phyloP scores from a whole-genome alignment of 345 rosid genomes.

The Noccaea caerulescens region DNA sequence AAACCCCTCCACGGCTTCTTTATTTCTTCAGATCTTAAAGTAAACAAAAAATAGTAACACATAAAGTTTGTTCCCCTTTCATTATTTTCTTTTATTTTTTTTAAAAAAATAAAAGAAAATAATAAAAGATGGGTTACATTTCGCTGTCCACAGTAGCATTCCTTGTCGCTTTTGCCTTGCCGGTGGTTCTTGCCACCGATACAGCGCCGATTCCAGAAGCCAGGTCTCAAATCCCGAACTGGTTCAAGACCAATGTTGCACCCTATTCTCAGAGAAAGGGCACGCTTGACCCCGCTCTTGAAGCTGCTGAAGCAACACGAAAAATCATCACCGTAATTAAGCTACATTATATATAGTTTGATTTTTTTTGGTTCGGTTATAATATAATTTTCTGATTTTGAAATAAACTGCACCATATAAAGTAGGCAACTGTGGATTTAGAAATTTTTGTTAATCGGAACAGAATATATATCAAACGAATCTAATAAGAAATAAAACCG shows the following conservation, averaged over 20 bases:
- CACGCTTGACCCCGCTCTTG: constrained; percentile 52
- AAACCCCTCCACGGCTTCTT: constrained; percentile 19
- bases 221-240: constrained; percentile 32
- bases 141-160: constrained; percentile 6
- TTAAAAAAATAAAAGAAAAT: constrained; percentile 26
- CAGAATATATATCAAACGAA: too few relatives aligned
- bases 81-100: constrained; percentile 40
- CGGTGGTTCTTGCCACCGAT: constrained; percentile 37
- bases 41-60: constrained; percentile 19
- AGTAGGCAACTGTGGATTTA: neutral
- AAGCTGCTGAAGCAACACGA: constrained; percentile 48
- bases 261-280: constrained; percentile 32
- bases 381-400: neutral
- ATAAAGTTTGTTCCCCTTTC: neutral
- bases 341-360: neutral
- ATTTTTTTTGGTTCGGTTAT: too few relatives aligned
- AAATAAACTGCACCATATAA: neutral
- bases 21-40: constrained; percentile 5
- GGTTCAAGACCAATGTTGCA: constrained; percentile 54
- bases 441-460: too few relatives aligned
- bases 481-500: too few relatives aligned
- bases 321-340: constrained; percentile 48
- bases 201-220: constrained; percentile 46
- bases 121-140: constrained; percentile 32
- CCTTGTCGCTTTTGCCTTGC: constrained; percentile 17